These are phyloP conservation scores for Fagus sylvatica DNA, from an alignment of 306 rosid genomes.

Conservation along the genomic window DNA sequence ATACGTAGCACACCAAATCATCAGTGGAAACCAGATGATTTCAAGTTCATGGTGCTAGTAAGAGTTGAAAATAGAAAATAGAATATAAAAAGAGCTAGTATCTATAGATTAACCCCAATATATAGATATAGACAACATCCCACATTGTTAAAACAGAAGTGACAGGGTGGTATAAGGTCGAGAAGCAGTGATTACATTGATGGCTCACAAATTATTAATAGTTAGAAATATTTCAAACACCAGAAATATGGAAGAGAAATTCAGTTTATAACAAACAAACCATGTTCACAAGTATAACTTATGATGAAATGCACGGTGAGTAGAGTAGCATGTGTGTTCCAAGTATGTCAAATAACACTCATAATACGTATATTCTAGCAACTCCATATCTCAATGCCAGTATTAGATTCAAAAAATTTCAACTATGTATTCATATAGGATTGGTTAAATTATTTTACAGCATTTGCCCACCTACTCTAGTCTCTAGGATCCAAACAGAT, in stretches of 20 bases:
- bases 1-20: slow-evolving; percentile 23
- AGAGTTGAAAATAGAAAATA: not conserved
- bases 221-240: slow-evolving; percentile 3
- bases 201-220: not conserved
- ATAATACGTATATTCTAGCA: not conserved
- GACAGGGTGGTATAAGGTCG: slow-evolving; percentile 8
- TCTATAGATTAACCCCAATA: not conserved
- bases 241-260: slow-evolving; percentile 5
- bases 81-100: not conserved
- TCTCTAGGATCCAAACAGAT: too few species aligned
- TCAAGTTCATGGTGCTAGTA: slow-evolving; percentile 19
- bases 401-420: too few species aligned
- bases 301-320: not conserved
- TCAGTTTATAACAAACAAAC: not conserved
- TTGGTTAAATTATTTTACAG: too few species aligned
- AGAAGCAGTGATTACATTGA: slow-evolving; percentile 6
- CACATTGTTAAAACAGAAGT: slow-evolving; percentile 10
- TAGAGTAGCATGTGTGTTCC: slow-evolving; percentile 4
- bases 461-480: too few species aligned
- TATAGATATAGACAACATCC: not conserved
- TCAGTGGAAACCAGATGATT: slow-evolving; percentile 24
- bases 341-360: not conserved
- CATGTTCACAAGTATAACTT: slow-evolving; percentile 5
- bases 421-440: too few species aligned
- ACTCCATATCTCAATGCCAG: not conserved